Evolutionary conservation across 306 rosid species (phyloP).

Genomic region (Glycyrrhiza uralensis): DNA sequence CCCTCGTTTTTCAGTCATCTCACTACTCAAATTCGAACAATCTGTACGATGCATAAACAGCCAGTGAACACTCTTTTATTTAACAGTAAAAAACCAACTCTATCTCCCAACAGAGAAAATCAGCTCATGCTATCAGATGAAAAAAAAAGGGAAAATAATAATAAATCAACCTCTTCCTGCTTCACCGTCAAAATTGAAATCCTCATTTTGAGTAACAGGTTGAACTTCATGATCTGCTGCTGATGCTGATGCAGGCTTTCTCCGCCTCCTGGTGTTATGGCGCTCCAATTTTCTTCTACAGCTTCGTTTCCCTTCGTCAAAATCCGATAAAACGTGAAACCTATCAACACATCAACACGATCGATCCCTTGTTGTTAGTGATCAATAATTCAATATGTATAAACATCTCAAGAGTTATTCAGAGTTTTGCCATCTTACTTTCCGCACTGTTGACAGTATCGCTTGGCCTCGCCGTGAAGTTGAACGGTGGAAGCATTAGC

Average conservation of each 20-base stretch:
- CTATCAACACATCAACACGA: slow-evolving; percentile 36
- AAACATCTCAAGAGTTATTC: background rate
- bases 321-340: slow-evolving; percentile 82
- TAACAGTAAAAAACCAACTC: background rate
- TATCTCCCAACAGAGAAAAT: background rate
- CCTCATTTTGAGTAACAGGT: slow-evolving; percentile 48
- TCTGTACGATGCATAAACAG: slow-evolving; percentile 42
- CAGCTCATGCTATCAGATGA: background rate
- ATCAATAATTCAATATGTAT: background rate
- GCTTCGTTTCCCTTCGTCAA: slow-evolving; percentile 96
- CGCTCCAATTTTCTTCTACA: slow-evolving; percentile 93
- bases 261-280: slow-evolving; percentile 82
- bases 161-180: slow-evolving; percentile 54
- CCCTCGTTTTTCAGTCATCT: slow-evolving; percentile 42
- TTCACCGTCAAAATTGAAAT: slow-evolving; percentile 43
- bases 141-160: background rate
- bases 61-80: slow-evolving; percentile 20
- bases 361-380: background rate
- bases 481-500: slow-evolving; percentile 65
- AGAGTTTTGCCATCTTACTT: slow-evolving; percentile 47
- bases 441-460: slow-evolving; percentile 99
- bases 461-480: slow-evolving; percentile 58
- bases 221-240: slow-evolving; percentile 42
- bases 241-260: slow-evolving; percentile 51
- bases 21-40: slow-evolving; percentile 45